Percentiles rank a stretch among this genome's conserved stretches.
These are phyloP conservation scores for Ceratocystiopsis sp. DNA, from an alignment of 2,329 filamentous ascomycete species.

Conservation along the genomic window DNA sequence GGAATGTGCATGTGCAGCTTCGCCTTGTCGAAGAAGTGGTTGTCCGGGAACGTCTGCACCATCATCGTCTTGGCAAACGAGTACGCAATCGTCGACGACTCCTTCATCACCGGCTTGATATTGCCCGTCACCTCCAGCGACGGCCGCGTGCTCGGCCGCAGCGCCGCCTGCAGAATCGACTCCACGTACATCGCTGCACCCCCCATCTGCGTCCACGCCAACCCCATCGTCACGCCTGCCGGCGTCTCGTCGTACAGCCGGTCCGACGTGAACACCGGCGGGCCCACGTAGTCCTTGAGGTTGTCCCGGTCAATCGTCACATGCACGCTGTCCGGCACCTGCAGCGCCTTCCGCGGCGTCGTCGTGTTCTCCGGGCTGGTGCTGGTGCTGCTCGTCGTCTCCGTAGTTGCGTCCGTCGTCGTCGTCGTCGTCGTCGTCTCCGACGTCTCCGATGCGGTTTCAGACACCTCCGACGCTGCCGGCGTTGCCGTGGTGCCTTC, in stretches of 20 bases:
- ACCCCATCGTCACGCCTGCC: conserved; percentile 88
- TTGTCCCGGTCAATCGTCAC: conserved; percentile 78
- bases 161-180: conserved; percentile 75
- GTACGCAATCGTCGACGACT: conserved; percentile 88
- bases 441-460: not conserved
- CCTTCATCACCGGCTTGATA: conserved; percentile 93
- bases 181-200: conserved; percentile 95
- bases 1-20: conserved; percentile 92
- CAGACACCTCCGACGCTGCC: conserved; percentile 1
- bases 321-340: conserved; percentile 75
- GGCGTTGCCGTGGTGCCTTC: not conserved
- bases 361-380: conserved; percentile 44
- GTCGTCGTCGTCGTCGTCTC: not conserved
- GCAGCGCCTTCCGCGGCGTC: conserved; percentile 55
- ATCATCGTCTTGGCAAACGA: conserved; percentile 86
- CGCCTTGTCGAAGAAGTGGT: conserved; percentile 91
- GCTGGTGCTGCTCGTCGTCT: conserved; percentile 16
- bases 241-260: conserved; percentile 88
- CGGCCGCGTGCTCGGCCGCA: conserved; percentile 57
- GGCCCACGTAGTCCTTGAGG: conserved; percentile 90
- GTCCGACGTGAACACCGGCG: conserved; percentile 89
- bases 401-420: conserved; percentile 6
- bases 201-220: conserved; percentile 96
- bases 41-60: conserved; percentile 70
- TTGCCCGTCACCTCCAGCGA: conserved; percentile 87